Evolutionary conservation across 768 basidiomycete genomes (phyloP).

Genomic region (Amylocystis lapponica): DNA sequence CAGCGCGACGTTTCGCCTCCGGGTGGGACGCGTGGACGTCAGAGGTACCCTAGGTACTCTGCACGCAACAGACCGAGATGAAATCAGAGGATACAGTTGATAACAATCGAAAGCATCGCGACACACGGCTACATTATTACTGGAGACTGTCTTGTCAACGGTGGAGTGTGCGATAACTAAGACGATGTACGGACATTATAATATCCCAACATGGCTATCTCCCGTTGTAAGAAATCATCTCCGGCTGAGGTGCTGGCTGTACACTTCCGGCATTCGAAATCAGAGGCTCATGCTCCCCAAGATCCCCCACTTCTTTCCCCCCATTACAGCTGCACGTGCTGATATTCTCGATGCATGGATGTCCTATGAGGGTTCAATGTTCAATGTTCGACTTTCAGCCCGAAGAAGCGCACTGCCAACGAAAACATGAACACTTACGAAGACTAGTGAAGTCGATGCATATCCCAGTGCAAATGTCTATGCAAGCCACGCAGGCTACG

Average conservation of each 20-base stretch:
- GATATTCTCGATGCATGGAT: background rate
- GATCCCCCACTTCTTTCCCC: background rate
- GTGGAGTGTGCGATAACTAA: too few relatives aligned
- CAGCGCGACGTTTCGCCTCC: too few relatives aligned
- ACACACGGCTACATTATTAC: too few relatives aligned
- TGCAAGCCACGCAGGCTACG: background rate
- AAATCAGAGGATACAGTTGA: too few relatives aligned
- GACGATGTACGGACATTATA: too few relatives aligned
- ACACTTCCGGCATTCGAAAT: background rate
- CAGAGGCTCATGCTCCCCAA: constrained; percentile 3
- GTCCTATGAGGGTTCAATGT: background rate
- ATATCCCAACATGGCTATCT: too few relatives aligned
- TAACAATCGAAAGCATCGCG: too few relatives aligned
- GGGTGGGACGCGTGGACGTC: too few relatives aligned
- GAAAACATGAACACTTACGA: constrained; percentile 4
- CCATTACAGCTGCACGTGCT: background rate
- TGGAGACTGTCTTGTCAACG: too few relatives aligned
- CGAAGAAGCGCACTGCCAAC: background rate
- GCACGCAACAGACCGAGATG: too few relatives aligned
- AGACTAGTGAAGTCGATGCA: constrained; percentile 7
- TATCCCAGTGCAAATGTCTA: constrained; percentile 4
- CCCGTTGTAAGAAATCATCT: too few relatives aligned
- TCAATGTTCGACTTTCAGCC: background rate
- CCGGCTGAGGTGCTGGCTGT: background rate
- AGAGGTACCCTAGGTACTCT: too few relatives aligned